Evolutionary conservation across 495 filamentous ascomycete genomes (phyloP).

Genomic region (Lentithecium fluviatile): DNA sequence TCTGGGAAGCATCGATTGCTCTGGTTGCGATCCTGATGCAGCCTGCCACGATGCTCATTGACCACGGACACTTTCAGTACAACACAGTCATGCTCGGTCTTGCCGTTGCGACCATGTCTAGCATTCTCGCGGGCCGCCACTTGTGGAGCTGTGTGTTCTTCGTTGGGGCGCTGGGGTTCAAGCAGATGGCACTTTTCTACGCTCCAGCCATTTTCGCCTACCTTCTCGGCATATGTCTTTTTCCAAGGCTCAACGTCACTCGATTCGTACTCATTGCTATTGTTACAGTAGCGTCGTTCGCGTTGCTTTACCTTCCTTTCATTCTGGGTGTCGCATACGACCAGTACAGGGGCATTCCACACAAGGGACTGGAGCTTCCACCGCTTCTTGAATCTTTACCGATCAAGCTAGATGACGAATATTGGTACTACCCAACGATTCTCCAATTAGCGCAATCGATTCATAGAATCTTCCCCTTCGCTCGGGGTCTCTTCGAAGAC

Average conservation of each 20-base stretch:
- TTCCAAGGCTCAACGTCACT: conserved; percentile 65
- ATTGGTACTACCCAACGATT: conserved; percentile 66
- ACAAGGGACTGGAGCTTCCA: conserved; percentile 51
- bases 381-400: conserved; percentile 56
- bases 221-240: conserved; percentile 79
- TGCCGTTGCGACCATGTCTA: conserved; percentile 78
- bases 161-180: conserved; percentile 88
- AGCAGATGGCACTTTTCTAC: conserved; percentile 99
- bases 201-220: conserved; percentile 90
- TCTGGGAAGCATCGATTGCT: conserved; percentile 79
- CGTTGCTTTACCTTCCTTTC: conserved; percentile 70
- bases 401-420: conserved; percentile 58
- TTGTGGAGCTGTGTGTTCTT: conserved; percentile 92
- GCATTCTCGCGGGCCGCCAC: conserved; percentile 77
- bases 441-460: conserved; percentile 78
- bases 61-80: conserved; percentile 99
- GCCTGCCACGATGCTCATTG: conserved; percentile 85
- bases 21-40: conserved; percentile 90
- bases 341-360: conserved; percentile 52
- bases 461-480: conserved; percentile 91
- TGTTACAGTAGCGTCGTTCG: conserved; percentile 70
- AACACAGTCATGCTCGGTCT: conserved; percentile 98
- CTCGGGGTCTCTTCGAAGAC: conserved; percentile 92
- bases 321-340: conserved; percentile 64
- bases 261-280: conserved; percentile 73